Conservation (phyloP, 2,329 filamentous ascomycete genomes). For the Paecilomyces dactylethromorphus region DNA sequence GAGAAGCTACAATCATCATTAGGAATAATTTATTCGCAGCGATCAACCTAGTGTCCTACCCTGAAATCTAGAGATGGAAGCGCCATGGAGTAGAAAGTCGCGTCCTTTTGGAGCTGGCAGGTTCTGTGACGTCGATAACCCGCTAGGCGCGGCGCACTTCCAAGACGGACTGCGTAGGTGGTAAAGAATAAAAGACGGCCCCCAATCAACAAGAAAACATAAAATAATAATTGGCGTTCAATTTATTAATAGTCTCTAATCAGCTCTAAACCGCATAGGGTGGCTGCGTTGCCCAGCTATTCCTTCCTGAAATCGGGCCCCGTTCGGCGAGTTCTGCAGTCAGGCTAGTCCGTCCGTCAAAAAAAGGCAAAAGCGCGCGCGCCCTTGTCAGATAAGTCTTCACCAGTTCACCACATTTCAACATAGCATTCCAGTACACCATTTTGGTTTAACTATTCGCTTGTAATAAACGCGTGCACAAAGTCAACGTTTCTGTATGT, state of each 20-base stretch:
- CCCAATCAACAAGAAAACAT: background rate
- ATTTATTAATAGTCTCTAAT: background rate
- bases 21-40: background rate
- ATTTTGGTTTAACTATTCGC: no score
- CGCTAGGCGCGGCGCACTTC: background rate
- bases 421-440: no score
- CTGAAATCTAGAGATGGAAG: background rate
- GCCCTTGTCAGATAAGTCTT: no score
- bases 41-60: background rate
- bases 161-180: background rate
- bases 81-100: background rate
- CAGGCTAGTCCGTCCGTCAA: background rate
- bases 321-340: background rate
- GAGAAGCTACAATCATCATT: conserved; percentile 4
- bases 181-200: background rate
- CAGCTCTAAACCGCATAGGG: background rate
- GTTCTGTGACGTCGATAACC: background rate
- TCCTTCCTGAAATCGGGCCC: background rate
- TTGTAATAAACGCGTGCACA: no score
- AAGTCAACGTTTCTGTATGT: no score
- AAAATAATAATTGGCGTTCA: background rate
- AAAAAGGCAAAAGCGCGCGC: no score
- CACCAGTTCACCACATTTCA: no score
- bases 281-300: background rate
- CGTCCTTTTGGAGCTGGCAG: background rate